Base-by-base conservation (phyloP, 2,329 filamentous ascomycete genomes). In the Penicillium expansum region DNA sequence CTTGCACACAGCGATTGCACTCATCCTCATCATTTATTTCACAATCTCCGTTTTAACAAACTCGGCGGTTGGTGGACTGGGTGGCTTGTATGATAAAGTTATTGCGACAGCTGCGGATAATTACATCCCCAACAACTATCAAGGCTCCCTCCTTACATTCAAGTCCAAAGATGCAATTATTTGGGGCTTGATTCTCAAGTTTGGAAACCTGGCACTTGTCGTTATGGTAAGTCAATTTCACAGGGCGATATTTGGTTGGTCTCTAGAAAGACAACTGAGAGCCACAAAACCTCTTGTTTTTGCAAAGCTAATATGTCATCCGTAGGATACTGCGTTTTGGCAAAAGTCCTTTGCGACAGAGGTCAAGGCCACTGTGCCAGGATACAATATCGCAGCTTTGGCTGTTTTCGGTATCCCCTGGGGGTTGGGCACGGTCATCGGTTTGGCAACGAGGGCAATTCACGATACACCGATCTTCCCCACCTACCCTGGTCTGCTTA, bases 311-410 rank as follows among this genome's bases (percentile, higher is more conserved):
- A 58, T n/a, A 20, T 8, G 0, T 20, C 3, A 47, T 41, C 2
- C 24, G 3, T 24, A 72, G 67, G 77, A 82, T 59, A 82, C 79
- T 4, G 79, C 76, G 1, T 82, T 82, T 65, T 82, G 79, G 78
- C 79, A 81, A 55, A 82, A 82, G 67, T 77, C 76, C 0, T 82
- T 82, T 58, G 79, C 79, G 1, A 74, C 77, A 1, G 77, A 80
- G 55, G 76, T 80, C 0, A 70, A 74, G 13, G 73, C 79, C 1
- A 80, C 78, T 0, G 79, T 82, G 0, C 77, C 77, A 1, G 79
- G 75, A 0, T 81, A 81, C 56, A 76, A 77, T 27, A 72, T 81
- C 5, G 78, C 74, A 1, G 76, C 75, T 0, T 43, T 80, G 5
- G 76, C 75, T 13, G 76, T 79, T 30, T 76, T 81, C 49, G 77